Conservation (phyloP, 2,329 filamentous ascomycete species). For the Cordyceps tenuipes region DNA sequence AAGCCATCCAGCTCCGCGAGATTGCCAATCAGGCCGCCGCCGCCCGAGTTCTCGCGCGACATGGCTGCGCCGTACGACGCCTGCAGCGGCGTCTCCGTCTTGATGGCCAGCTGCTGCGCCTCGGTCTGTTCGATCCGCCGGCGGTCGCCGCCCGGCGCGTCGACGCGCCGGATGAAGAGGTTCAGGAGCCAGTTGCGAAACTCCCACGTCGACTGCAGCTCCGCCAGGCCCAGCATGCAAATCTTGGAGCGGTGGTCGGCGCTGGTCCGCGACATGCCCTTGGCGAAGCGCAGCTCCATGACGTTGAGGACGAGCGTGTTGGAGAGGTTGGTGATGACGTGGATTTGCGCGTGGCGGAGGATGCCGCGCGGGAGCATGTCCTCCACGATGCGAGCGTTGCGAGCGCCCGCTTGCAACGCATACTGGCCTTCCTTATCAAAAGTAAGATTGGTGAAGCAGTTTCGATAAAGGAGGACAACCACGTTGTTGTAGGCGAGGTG, state of each 20-base stretch:
- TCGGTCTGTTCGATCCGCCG: not conserved
- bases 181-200: conserved; percentile 40
- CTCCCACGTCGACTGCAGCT: conserved; percentile 41
- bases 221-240: conserved; percentile 37
- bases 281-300: conserved; percentile 30
- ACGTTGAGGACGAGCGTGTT: conserved; percentile 40
- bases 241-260: conserved; percentile 40
- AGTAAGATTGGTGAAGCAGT: conserved; percentile 30
- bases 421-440: conserved; percentile 27
- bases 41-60: not conserved
- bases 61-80: conserved; percentile 7
- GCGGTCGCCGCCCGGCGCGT: conserved; percentile 30
- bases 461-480: conserved; percentile 36
- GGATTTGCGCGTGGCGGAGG: conserved; percentile 34
- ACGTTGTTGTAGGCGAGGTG: conserved; percentile 40
- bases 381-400: conserved; percentile 37
- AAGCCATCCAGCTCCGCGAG: conserved; percentile 1
- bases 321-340: conserved; percentile 40
- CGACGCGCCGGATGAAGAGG: conserved; percentile 39
- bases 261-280: conserved; percentile 31
- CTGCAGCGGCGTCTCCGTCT: conserved; percentile 4
- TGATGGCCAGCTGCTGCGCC: not conserved
- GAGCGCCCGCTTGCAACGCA: conserved; percentile 36
- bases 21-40: not conserved
- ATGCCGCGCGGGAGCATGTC: conserved; percentile 36